Conservation (phyloP, 306 rosid genomes). For the Vigna nakashimae region DNA sequence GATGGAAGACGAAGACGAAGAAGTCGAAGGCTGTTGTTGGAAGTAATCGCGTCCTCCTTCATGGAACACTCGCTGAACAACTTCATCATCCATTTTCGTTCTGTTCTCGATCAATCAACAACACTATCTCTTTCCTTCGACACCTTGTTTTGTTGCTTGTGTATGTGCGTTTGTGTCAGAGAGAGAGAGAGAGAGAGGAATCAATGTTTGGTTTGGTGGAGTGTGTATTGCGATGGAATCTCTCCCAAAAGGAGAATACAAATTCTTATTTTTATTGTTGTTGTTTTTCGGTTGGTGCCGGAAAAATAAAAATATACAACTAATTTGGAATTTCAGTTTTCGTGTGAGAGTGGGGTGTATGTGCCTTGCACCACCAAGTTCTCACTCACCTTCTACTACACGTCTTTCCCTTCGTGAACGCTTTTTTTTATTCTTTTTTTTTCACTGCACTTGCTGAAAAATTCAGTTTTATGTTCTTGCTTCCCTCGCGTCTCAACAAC, state of each 20-base stretch:
- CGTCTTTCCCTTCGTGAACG: neutral
- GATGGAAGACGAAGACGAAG: constrained; percentile 81
- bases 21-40: constrained; percentile 91
- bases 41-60: constrained; percentile 97
- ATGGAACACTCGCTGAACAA: constrained; percentile 96
- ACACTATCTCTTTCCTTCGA: neutral
- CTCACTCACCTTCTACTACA: constrained; percentile 8
- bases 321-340: constrained; percentile 32
- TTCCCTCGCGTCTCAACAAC: neutral
- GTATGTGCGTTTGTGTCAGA: neutral
- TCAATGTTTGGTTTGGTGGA: constrained; percentile 35
- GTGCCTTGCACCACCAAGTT: neutral
- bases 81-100: constrained; percentile 79
- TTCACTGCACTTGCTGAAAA: neutral
- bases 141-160: neutral
- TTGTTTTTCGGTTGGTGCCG: constrained; percentile 23
- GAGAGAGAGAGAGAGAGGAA: constrained; percentile 39
- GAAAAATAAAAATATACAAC: neutral
- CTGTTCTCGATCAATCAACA: constrained; percentile 24
- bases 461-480: constrained; percentile 15
- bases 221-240: constrained; percentile 42
- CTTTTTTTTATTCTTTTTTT: neutral
- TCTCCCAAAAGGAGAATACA: constrained; percentile 22
- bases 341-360: neutral
- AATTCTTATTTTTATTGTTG: neutral